Conservation (phyloP, 208 protist species). For the Crithidia acanthocephali region DNA sequence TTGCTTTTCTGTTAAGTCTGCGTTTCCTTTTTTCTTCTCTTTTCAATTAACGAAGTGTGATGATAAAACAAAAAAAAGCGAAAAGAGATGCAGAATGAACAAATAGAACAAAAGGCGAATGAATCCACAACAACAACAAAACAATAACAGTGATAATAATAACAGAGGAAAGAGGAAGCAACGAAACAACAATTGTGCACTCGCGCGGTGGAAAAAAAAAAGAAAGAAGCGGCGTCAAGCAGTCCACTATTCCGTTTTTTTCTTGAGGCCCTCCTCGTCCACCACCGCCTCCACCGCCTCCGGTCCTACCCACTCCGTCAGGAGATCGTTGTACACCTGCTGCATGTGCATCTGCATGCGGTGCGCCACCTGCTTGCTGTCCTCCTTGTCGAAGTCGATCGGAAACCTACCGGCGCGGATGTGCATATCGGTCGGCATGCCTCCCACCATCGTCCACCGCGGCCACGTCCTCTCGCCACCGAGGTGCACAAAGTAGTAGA, state of each 20-base stretch:
- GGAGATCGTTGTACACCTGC: slow-evolving; percentile 43
- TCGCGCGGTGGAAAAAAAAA: not conserved
- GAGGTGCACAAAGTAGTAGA: slow-evolving; percentile 60
- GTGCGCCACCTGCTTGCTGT: slow-evolving; percentile 41
- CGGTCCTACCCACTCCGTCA: slow-evolving; percentile 15
- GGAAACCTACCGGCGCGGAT: slow-evolving; percentile 37
- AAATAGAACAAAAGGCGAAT: not conserved
- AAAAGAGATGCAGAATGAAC: too few species aligned
- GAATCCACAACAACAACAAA: slow-evolving; percentile 2
- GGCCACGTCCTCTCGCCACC: slow-evolving; percentile 71
- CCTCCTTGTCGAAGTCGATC: slow-evolving; percentile 49
- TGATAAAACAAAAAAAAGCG: too few species aligned
- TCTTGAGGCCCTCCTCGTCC: not conserved
- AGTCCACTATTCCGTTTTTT: slow-evolving; percentile 3
- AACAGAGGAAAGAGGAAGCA: not conserved
- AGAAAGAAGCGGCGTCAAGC: not conserved
- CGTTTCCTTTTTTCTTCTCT: too few species aligned
- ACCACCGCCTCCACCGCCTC: slow-evolving; percentile 20
- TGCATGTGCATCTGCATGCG: slow-evolving; percentile 59
- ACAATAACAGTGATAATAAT: not conserved
- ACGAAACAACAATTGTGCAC: not conserved
- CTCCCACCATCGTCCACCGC: slow-evolving; percentile 41
- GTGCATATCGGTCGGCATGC: slow-evolving; percentile 54
- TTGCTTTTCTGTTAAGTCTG: too few species aligned
- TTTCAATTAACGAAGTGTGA: too few species aligned